These are phyloP conservation scores for Didymella lethalis DNA, from an alignment of 2,329 filamentous ascomycete species.

Conservation along the genomic window DNA sequence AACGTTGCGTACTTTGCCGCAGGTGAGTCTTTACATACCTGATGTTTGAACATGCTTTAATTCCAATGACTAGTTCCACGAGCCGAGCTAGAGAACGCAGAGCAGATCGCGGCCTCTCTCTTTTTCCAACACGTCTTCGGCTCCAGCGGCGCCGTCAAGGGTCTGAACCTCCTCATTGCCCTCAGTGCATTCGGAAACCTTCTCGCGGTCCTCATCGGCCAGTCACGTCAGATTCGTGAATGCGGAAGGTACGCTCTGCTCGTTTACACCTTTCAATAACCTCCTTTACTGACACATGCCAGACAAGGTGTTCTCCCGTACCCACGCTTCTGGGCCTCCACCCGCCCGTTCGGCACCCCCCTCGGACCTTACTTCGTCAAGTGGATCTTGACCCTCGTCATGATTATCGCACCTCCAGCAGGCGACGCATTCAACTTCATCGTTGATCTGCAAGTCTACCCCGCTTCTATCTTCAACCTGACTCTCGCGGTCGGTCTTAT, in stretches of 20 bases:
- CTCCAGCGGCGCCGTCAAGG: constrained; percentile 56
- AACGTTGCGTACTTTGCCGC: constrained; percentile 70
- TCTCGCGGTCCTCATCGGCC: constrained; percentile 63
- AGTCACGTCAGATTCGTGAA: constrained; percentile 66
- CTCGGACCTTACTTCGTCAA: constrained; percentile 66
- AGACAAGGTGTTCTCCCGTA: constrained; percentile 68
- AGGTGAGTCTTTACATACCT: constrained; percentile 35
- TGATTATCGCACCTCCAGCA: constrained; percentile 67
- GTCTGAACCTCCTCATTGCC: constrained; percentile 65
- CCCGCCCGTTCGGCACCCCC: constrained; percentile 68
- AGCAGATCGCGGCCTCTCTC: constrained; percentile 62
- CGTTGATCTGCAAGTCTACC: constrained; percentile 67
- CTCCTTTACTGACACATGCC: background rate
- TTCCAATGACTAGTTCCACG: constrained; percentile 54
- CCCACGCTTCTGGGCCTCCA: constrained; percentile 68
- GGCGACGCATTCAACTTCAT: constrained; percentile 71
- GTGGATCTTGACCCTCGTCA: constrained; percentile 65
- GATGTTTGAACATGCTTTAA: background rate
- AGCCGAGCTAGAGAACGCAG: constrained; percentile 58
- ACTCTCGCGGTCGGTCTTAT: constrained; percentile 66
- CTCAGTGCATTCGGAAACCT: constrained; percentile 68
- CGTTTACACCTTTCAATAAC: too few relatives aligned
- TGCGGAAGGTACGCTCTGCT: constrained; percentile 54
- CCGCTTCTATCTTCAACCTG: constrained; percentile 65
- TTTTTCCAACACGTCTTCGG: constrained; percentile 68